Conservation (phyloP, 495 filamentous ascomycete species). For the Xylaria grammica region DNA sequence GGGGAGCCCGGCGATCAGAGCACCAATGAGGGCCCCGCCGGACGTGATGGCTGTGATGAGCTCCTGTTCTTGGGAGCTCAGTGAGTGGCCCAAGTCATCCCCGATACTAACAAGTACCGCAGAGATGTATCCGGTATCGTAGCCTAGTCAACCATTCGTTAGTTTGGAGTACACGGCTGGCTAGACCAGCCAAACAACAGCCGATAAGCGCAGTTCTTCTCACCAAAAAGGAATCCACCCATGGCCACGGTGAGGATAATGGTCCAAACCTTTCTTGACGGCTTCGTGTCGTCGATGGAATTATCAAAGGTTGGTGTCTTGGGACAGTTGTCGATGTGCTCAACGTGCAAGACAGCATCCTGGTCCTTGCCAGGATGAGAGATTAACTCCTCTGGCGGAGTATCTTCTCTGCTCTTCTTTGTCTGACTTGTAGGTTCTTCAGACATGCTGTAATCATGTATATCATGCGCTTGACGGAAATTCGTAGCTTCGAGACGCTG, state of each 20-base stretch:
- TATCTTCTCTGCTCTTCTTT: not conserved
- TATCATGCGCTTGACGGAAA: not conserved
- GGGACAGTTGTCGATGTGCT: not conserved
- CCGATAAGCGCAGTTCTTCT: slow-evolving; percentile 4
- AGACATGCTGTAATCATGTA: not conserved
- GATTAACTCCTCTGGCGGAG: not conserved
- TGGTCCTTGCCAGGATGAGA: not conserved
- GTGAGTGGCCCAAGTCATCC: slow-evolving; percentile 36
- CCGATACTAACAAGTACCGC: slow-evolving; percentile 51
- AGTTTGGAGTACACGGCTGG: not conserved
- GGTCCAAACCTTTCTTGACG: slow-evolving; percentile 43
- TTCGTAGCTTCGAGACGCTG: not conserved
- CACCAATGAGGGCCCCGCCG: slow-evolving; percentile 55
- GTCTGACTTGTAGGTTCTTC: not conserved
- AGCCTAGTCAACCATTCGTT: slow-evolving; percentile 26
- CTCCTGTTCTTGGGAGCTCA: slow-evolving; percentile 50
- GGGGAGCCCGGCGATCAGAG: slow-evolving; percentile 51
- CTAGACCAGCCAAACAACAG: not conserved
- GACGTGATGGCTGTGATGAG: slow-evolving; percentile 54
- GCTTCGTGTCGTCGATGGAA: slow-evolving; percentile 37
- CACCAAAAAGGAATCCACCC: slow-evolving; percentile 45
- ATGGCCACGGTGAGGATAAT: slow-evolving; percentile 47
- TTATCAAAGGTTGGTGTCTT: slow-evolving; percentile 24
- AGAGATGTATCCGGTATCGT: slow-evolving; percentile 58
- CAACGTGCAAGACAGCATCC: not conserved